Conservation (phyloP, 208 protist genomes). For the Leishmania braziliensis region DNA sequence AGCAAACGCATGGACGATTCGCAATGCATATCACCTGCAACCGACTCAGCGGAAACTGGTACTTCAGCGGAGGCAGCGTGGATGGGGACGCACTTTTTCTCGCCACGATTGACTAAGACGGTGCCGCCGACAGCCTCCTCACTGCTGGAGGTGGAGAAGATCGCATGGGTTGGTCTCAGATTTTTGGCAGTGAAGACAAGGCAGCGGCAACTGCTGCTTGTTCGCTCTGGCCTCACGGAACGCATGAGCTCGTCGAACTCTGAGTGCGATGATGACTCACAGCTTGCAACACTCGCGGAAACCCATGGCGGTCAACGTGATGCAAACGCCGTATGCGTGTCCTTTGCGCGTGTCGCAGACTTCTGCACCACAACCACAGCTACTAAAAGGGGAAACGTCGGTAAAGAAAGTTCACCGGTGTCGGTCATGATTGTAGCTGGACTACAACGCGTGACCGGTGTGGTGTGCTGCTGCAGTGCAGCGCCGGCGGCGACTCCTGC, state of each 20-base stretch:
- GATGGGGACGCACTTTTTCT: background rate
- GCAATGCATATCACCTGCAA: background rate
- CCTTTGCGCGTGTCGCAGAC: slow-evolving; percentile 10
- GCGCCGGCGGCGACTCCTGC: background rate
- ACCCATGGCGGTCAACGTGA: background rate
- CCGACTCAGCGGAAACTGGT: background rate
- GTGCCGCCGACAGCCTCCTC: background rate
- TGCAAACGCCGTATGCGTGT: slow-evolving; percentile 2
- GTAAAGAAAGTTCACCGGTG: background rate
- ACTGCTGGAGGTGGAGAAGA: background rate
- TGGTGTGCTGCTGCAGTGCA: background rate
- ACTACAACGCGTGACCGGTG: slow-evolving; percentile 7
- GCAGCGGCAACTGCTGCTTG: slow-evolving; percentile 21
- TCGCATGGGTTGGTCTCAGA: slow-evolving; percentile 19
- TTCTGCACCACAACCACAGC: slow-evolving; percentile 14
- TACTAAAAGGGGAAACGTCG: background rate
- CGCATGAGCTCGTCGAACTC: background rate
- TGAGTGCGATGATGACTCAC: background rate
- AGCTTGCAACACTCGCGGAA: background rate
- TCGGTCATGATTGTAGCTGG: slow-evolving; percentile 21
- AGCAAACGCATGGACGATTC: background rate
- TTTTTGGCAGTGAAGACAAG: slow-evolving; percentile 23
- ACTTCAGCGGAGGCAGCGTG: background rate
- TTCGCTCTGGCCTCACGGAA: slow-evolving; percentile 15
- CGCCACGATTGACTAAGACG: background rate